Conservation (phyloP, 495 filamentous ascomycete genomes). For the Neurospora tetrasperma region DNA sequence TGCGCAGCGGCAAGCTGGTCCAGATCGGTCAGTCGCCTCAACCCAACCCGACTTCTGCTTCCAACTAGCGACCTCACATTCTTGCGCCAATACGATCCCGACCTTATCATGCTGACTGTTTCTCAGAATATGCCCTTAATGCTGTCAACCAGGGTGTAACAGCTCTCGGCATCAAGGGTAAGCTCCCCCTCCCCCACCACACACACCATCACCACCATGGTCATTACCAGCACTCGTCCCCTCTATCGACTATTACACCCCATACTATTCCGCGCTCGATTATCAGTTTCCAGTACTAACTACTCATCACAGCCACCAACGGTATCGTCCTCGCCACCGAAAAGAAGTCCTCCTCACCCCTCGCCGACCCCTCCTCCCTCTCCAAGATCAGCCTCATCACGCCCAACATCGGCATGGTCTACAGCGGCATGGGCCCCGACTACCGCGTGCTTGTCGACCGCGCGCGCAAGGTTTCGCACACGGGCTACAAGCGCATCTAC, state of each 20-base stretch:
- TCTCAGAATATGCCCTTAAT: constrained; percentile 92
- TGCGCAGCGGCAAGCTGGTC: constrained; percentile 79
- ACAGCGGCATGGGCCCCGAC: constrained; percentile 97
- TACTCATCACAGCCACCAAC: constrained; percentile 63
- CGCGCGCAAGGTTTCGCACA: constrained; percentile 97
- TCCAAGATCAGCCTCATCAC: constrained; percentile 98
- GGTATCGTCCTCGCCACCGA: constrained; percentile 98
- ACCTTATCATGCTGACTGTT: constrained; percentile 5
- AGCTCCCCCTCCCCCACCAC: constrained; percentile 5
- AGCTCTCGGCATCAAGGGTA: constrained; percentile 96
- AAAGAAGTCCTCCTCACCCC: constrained; percentile 96
- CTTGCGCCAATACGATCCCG: not conserved
- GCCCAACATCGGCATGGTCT: constrained; percentile 99
- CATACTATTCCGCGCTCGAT: not conserved
- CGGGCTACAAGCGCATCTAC: constrained; percentile 98
- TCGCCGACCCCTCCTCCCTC: constrained; percentile 86
- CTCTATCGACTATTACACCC: not conserved
- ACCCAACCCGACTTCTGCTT: not conserved
- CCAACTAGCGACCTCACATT: not conserved
- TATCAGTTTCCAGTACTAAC: not conserved
- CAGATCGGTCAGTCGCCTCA: constrained; percentile 52
- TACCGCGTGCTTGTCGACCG: constrained; percentile 96
- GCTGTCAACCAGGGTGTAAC: constrained; percentile 99
- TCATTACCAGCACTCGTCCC: not conserved
- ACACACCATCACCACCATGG: not conserved